These are phyloP conservation scores for Penicillium egyptiacum DNA, from an alignment of 495 filamentous ascomycete genomes.

Conservation along the genomic window DNA sequence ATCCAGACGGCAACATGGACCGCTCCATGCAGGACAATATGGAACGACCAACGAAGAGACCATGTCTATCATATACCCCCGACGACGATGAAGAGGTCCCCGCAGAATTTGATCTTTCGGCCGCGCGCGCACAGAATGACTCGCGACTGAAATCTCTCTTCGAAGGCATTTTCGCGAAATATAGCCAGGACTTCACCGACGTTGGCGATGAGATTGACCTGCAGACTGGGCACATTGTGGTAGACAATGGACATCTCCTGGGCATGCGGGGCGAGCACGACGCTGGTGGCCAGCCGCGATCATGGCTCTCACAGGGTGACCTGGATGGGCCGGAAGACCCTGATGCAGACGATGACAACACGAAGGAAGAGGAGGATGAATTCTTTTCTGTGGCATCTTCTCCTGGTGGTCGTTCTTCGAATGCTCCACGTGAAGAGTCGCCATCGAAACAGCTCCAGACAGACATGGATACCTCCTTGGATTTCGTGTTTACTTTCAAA, in stretches of 20 bases:
- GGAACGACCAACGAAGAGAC: conserved; percentile 60
- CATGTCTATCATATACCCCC: conserved; percentile 45
- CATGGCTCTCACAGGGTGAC: conserved; percentile 22
- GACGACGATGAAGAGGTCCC: conserved; percentile 38
- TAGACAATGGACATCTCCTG: conserved; percentile 81
- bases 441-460: conserved; percentile 8
- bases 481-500: conserved; percentile 22
- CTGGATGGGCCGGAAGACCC: conserved; percentile 9
- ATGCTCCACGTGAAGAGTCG: background rate
- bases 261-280: conserved; percentile 56
- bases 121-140: conserved; percentile 60
- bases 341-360: conserved; percentile 1
- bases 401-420: background rate
- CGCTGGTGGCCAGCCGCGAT: conserved; percentile 28
- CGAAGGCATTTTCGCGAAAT: conserved; percentile 86
- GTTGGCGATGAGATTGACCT: conserved; percentile 82
- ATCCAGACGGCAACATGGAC: conserved; percentile 7
- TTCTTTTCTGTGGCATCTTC: background rate
- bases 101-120: conserved; percentile 49
- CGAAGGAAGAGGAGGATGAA: conserved; percentile 15
- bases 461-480: conserved; percentile 28
- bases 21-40: conserved; percentile 33
- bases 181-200: conserved; percentile 75
- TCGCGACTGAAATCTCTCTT: conserved; percentile 73
- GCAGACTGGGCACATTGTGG: conserved; percentile 71